Base-by-base conservation (phyloP, 768 basidiomycete species). In the Tulasnella sp. region DNA sequence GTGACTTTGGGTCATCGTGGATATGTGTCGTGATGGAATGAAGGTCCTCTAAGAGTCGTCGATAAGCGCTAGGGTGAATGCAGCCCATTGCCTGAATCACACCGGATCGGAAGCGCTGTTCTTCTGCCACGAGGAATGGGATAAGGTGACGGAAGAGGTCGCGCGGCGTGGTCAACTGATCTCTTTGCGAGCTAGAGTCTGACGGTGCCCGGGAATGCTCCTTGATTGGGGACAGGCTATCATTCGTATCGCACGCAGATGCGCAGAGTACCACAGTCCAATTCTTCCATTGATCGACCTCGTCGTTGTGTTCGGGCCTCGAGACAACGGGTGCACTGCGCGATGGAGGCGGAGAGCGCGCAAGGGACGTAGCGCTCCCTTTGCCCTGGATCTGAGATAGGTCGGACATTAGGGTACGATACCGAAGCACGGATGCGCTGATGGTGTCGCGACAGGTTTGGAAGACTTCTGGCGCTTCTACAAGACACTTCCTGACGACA, bases 41-140 rank as follows among this genome's bases (percentile, higher is more conserved):
- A 30, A 96, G 78, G 62, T 92, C 88, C 64, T 94, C 91, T 17
- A 94, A 73, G 21, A 96, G 76, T 30, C 87, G 82, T 9, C 85
- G 80, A 69, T 94, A 92, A 0, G 81, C 82, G 64, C 74, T 78
- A 10, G 82, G 76, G 4, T 88, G 88, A 65, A 95, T 87, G 24
- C 86, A 83, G 67, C 92, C 93, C 68, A 97, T 86, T 60, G 91
- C 89, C 38, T 88, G 74, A 9, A 94, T 89, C 11, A 88, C 89
- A 0, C 86, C 83, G 68, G 93, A 88, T 54, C 90, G 82, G 70
- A 94, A 93, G 9, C 80, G 74, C 1, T 80, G 80, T 66, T 87
- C 84, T 65, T 95, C 92, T 4, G 87, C 88, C 63, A 89, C 87
- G 56, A 97, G 76, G 68, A 92, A 90, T 4, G 89, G 88, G 0